These are phyloP conservation scores for Scalesia atractyloides DNA, from an alignment of 129 eudicot species.

Conservation along the genomic window DNA sequence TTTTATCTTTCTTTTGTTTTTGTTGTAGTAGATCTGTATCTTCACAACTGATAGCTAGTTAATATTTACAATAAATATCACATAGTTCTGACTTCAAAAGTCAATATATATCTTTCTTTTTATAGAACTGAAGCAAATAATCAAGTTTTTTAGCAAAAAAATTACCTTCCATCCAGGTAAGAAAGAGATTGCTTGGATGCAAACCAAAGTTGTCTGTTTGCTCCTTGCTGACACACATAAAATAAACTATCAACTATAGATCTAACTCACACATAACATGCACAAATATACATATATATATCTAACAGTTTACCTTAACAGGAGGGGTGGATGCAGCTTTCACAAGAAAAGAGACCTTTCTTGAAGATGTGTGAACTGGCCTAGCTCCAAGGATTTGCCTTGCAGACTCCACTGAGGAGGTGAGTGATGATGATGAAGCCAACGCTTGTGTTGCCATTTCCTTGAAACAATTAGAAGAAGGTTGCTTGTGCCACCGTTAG, in stretches of 20 bases:
- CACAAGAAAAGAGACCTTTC: constrained; percentile 73
- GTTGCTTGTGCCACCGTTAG: constrained; percentile 19
- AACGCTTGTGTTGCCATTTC: constrained; percentile 87
- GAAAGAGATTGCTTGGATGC: constrained; percentile 97
- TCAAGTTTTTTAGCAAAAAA: background rate
- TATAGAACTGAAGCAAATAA: background rate
- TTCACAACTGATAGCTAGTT: background rate
- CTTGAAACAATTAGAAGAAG: constrained; percentile 16
- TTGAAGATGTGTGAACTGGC: constrained; percentile 45
- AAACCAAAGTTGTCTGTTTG: constrained; percentile 81
- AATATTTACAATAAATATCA: background rate
- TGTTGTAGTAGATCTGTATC: background rate
- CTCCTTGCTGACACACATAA: constrained; percentile 80
- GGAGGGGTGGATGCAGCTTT: constrained; percentile 92
- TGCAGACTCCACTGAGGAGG: constrained; percentile 75
- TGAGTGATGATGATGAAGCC: constrained; percentile 84
- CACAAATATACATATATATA: background rate
- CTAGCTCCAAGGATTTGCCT: constrained; percentile 65
- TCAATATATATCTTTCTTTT: background rate
- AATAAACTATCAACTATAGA: constrained; percentile 21
- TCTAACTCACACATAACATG: constrained; percentile 20
- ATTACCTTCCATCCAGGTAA: constrained; percentile 95
- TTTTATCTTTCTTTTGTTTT: background rate
- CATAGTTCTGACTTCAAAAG: constrained; percentile 6
- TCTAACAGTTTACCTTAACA: constrained; percentile 58